Percentiles rank a stretch among this genome's conserved stretches.
These are phyloP conservation scores for Leishmania tarentolae DNA, from an alignment of 208 protist genomes.

Conservation along the genomic window DNA sequence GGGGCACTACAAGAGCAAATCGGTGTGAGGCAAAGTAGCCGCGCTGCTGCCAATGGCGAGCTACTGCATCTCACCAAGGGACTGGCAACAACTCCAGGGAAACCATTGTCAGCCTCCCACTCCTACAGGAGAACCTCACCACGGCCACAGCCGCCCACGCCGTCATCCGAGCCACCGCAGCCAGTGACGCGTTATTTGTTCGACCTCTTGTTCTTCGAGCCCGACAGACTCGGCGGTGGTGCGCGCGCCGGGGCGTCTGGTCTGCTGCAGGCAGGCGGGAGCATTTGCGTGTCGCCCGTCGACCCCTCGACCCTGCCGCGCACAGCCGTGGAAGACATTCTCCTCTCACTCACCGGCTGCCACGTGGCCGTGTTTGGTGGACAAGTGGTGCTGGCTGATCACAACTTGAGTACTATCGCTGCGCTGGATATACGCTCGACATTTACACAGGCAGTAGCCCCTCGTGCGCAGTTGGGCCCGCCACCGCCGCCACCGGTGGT, in stretches of 20 bases:
- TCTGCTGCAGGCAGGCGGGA: background rate
- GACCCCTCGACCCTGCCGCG: slow-evolving; percentile 6
- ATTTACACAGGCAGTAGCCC: background rate
- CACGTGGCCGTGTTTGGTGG: slow-evolving; percentile 31
- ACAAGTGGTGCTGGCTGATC: slow-evolving; percentile 24
- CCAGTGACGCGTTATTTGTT: slow-evolving; percentile 15
- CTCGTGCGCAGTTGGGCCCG: background rate
- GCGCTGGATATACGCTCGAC: slow-evolving; percentile 24
- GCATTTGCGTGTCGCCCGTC: slow-evolving; percentile 13
- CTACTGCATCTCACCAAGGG: background rate
- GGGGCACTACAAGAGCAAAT: background rate
- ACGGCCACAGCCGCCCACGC: background rate
- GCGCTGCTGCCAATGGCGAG: background rate
- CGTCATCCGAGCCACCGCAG: background rate
- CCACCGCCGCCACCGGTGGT: background rate
- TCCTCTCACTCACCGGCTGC: slow-evolving; percentile 18
- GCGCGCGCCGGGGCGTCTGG: background rate
- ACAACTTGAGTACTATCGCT: slow-evolving; percentile 21
- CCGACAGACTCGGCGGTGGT: background rate
- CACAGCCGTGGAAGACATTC: slow-evolving; percentile 18
- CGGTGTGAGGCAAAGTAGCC: background rate
- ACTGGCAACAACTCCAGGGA: background rate
- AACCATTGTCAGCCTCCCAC: background rate
- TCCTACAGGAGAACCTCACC: background rate
- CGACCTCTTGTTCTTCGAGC: slow-evolving; percentile 30